phyloP scores from a whole-genome alignment of 768 basidiomycete genomes.

The Kwoniella dejecticola region DNA sequence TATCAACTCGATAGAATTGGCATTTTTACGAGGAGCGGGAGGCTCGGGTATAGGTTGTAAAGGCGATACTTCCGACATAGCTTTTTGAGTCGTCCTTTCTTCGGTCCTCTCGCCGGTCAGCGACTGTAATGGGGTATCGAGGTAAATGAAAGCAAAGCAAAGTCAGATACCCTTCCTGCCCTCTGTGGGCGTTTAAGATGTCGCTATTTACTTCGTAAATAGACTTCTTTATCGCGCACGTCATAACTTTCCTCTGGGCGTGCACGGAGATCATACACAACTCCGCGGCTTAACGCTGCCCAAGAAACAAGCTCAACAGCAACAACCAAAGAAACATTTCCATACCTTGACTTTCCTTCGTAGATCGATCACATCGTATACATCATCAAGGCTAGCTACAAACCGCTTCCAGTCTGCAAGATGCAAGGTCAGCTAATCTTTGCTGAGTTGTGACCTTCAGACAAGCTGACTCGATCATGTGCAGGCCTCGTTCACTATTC shows the following conservation, averaged over 20 bases:
- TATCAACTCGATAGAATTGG: conserved; percentile 61
- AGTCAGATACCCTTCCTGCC: too few relatives aligned
- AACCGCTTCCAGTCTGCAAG: neutral
- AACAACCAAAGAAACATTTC: neutral
- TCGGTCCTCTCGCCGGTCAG: neutral
- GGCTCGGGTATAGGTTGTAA: conserved; percentile 34
- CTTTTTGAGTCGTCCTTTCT: neutral
- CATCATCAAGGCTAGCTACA: too few relatives aligned
- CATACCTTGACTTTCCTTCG: too few relatives aligned
- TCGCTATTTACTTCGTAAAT: too few relatives aligned
- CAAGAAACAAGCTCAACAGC: neutral
- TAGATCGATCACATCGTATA: too few relatives aligned
- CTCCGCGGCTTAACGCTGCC: neutral
- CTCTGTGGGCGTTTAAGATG: too few relatives aligned
- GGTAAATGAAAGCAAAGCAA: too few relatives aligned
- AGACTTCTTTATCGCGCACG: neutral
- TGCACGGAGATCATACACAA: neutral
- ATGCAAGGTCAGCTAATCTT: conserved; percentile 3
- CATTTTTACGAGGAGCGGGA: conserved; percentile 37
- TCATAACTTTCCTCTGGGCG: neutral
- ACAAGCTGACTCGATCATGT: neutral
- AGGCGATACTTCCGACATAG: conserved; percentile 30
- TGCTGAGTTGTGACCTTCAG: neutral
- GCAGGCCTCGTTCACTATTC: conserved; percentile 41
- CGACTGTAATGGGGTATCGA: neutral